These are phyloP conservation scores for Blastomyces parvus DNA, from an alignment of 2,329 filamentous ascomycete genomes.

Conservation along the genomic window DNA sequence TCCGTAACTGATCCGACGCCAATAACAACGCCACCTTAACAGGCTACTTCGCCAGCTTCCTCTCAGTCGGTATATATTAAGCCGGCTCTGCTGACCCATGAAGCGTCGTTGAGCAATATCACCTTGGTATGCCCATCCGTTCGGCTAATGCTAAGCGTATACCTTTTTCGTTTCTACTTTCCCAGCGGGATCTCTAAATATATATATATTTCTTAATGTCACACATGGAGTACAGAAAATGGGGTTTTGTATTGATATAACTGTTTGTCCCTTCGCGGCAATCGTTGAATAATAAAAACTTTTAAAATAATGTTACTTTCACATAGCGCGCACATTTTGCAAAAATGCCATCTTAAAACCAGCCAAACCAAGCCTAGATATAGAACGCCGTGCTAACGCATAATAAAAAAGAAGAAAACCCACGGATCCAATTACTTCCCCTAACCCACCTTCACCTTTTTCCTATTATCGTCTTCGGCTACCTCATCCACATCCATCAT, in stretches of 20 bases:
- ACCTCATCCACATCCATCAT: slow-evolving; percentile 39
- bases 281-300: neutral
- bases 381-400: slow-evolving; percentile 14
- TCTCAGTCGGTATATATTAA: neutral
- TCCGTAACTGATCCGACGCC: neutral
- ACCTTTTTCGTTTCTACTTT: neutral
- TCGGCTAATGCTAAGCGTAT: neutral
- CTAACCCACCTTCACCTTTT: slow-evolving; percentile 20
- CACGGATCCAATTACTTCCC: neutral
- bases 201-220: neutral
- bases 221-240: neutral
- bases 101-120: neutral
- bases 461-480: slow-evolving; percentile 28
- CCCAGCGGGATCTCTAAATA: neutral
- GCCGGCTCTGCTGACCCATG: neutral
- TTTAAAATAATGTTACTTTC: neutral
- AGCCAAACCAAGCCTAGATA: slow-evolving; percentile 1
- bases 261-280: neutral
- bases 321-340: neutral
- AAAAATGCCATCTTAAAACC: slow-evolving; percentile 3
- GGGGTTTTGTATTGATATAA: neutral
- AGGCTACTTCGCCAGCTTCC: neutral
- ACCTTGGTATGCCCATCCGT: neutral
- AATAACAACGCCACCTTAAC: neutral
- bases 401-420: neutral